Evolutionary conservation across 2,329 filamentous ascomycete species (phyloP).

Genomic region (Aspergillus pseudotamarii): DNA sequence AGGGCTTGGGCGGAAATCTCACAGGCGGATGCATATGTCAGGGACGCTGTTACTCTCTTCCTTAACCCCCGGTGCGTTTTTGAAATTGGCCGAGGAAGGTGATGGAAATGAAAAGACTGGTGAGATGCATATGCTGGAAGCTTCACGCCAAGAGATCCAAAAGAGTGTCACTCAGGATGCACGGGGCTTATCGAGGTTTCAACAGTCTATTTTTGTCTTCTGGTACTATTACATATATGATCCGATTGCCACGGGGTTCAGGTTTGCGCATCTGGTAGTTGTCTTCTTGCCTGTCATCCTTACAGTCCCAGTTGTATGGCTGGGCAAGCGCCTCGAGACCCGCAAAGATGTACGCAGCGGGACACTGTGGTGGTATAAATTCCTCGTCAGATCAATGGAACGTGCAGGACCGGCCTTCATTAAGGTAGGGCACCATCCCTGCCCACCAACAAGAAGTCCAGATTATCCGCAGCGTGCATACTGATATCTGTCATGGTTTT

Average conservation of each 20-base stretch:
- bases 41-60: conserved; percentile 44
- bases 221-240: conserved; percentile 67
- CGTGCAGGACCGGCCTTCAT: conserved; percentile 93
- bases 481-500: background rate
- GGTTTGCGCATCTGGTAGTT: conserved; percentile 82
- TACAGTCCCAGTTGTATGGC: conserved; percentile 77
- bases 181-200: conserved; percentile 59
- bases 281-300: conserved; percentile 92
- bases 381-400: conserved; percentile 88
- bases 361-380: conserved; percentile 92
- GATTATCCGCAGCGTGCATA: background rate
- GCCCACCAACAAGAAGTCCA: conserved; percentile 1
- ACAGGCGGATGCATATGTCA: conserved; percentile 28
- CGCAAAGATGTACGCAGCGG: conserved; percentile 76
- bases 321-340: conserved; percentile 66
- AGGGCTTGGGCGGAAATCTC: conserved; percentile 16
- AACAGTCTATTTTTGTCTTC: conserved; percentile 65
- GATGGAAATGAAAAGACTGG: conserved; percentile 63
- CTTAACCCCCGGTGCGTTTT: conserved; percentile 61
- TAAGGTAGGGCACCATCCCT: conserved; percentile 63
- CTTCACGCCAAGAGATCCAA: conserved; percentile 74
- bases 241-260: conserved; percentile 79
- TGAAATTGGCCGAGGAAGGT: conserved; percentile 58
- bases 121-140: conserved; percentile 84
- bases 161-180: conserved; percentile 68